Conservation (phyloP, 768 basidiomycete genomes). For the Amanita molliuscula region DNA sequence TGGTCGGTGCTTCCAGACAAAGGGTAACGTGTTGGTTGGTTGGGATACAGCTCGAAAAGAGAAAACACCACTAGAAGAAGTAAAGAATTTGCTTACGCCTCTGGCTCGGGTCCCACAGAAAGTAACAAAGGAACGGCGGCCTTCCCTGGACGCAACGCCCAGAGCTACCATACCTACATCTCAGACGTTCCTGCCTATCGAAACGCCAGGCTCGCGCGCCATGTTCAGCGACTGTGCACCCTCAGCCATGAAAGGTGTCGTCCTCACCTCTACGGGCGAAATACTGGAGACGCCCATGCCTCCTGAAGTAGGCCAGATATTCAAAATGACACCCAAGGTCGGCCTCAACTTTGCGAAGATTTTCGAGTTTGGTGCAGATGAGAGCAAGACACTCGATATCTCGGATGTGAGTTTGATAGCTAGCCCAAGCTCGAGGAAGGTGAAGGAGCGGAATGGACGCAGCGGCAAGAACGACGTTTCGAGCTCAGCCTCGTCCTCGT, state of each 20-base stretch:
- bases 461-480: constrained; percentile 10
- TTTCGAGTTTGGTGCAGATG: constrained; percentile 47
- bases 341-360: constrained; percentile 71
- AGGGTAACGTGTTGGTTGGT: background rate
- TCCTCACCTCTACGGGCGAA: constrained; percentile 73
- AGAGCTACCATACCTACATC: constrained; percentile 10
- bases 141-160: constrained; percentile 11
- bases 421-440: constrained; percentile 37
- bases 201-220: constrained; percentile 43
- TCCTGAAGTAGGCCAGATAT: constrained; percentile 52
- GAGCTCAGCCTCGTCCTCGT: constrained; percentile 8
- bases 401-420: constrained; percentile 29
- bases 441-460: constrained; percentile 21
- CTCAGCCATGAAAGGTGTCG: constrained; percentile 68
- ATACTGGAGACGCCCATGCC: constrained; percentile 62
- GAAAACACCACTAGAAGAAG: constrained; percentile 61
- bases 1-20: constrained; percentile 7
- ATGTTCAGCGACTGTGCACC: constrained; percentile 23
- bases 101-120: constrained; percentile 21
- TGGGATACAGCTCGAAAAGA: constrained; percentile 34
- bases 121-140: constrained; percentile 9
- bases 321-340: constrained; percentile 59
- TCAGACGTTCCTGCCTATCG: constrained; percentile 22
- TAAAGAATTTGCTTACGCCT: constrained; percentile 58
- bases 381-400: background rate